These are phyloP conservation scores for Cryptosporidium andersoni DNA, from an alignment of 169 alveolate species.

Conservation along the genomic window DNA sequence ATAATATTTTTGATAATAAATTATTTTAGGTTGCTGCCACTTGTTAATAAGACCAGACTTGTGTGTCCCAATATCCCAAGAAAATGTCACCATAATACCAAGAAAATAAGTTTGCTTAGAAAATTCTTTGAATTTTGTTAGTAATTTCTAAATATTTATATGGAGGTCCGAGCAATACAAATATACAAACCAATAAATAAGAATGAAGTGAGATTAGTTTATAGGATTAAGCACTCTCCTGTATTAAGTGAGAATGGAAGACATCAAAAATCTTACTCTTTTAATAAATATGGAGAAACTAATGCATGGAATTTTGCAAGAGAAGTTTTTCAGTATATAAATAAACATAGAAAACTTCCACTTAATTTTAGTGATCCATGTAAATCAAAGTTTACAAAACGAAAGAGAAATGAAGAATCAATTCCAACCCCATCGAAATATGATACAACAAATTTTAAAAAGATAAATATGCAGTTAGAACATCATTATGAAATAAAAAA, in stretches of 20 bases:
- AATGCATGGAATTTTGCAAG: slow-evolving; percentile 71
- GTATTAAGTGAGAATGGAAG: slow-evolving; percentile 68
- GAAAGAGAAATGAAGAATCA: slow-evolving; percentile 35
- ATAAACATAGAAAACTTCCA: slow-evolving; percentile 36
- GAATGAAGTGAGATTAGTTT: slow-evolving; percentile 64
- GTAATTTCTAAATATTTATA: slow-evolving; percentile 14
- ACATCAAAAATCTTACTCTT: slow-evolving; percentile 69
- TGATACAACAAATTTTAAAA: background rate
- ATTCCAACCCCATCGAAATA: background rate
- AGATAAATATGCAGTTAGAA: background rate
- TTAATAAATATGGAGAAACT: slow-evolving; percentile 54
- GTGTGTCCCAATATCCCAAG: too few species aligned
- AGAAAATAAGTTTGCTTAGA: background rate
- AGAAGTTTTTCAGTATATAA: slow-evolving; percentile 54
- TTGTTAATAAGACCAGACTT: too few species aligned
- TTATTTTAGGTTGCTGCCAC: too few species aligned
- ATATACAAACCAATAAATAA: slow-evolving; percentile 68
- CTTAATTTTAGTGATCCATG: slow-evolving; percentile 66
- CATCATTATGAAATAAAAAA: background rate
- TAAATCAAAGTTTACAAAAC: slow-evolving; percentile 39
- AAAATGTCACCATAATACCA: too few species aligned
- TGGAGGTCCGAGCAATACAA: slow-evolving; percentile 72
- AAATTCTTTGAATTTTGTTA: slow-evolving; percentile 1
- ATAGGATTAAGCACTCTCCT: slow-evolving; percentile 46
- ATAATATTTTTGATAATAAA: too few species aligned